Conservation (phyloP, 352 stramenopile genomes). For the Chrysophaeum taylorii region DNA sequence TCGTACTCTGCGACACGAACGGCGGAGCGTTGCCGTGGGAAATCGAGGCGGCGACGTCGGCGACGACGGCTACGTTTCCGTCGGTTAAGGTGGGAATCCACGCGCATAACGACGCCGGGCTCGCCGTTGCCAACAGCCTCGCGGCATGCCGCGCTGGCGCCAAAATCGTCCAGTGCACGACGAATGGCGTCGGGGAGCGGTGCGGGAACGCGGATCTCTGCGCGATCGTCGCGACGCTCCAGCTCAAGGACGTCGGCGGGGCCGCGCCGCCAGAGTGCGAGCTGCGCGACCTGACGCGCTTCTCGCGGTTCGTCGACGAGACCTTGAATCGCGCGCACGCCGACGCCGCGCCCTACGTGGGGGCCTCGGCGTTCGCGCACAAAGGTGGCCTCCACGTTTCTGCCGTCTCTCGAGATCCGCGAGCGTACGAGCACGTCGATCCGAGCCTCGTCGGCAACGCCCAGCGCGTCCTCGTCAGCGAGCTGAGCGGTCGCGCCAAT, state of each 20-base stretch:
- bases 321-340: conserved; percentile 48
- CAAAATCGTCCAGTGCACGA: conserved; percentile 56
- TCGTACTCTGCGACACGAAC: conserved; percentile 70
- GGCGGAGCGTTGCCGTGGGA: conserved; percentile 60
- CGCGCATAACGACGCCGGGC: conserved; percentile 60
- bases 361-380: conserved; percentile 61
- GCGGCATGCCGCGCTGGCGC: conserved; percentile 43
- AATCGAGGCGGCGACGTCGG: conserved; percentile 35
- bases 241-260: conserved; percentile 38
- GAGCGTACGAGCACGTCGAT: conserved; percentile 61
- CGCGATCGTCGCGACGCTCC: conserved; percentile 51
- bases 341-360: conserved; percentile 46
- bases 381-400: conserved; percentile 64
- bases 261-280: conserved; percentile 30
- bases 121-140: conserved; percentile 58
- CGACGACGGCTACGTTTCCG: conserved; percentile 16
- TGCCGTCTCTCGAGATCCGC: conserved; percentile 47
- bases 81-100: conserved; percentile 47
- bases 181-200: conserved; percentile 57
- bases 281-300: conserved; percentile 45
- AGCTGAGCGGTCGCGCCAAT: conserved; percentile 57
- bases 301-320: conserved; percentile 58
- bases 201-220: conserved; percentile 63
- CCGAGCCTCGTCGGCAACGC: conserved; percentile 53
- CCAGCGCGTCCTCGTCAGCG: conserved; percentile 49